Conservation (phyloP, 345 rosid genomes). For the Triadica sebifera region DNA sequence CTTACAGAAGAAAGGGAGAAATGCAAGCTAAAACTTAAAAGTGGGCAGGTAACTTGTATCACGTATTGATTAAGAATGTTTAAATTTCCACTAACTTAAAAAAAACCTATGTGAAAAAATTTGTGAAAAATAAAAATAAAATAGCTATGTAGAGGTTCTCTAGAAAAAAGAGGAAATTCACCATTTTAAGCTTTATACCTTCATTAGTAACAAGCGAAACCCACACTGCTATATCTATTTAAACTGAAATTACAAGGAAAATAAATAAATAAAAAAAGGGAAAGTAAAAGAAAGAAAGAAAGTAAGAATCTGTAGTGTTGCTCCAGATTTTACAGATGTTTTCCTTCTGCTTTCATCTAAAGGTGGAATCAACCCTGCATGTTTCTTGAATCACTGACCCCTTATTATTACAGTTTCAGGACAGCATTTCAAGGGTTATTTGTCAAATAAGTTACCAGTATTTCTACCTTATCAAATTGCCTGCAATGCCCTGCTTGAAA, state of each 20-base stretch:
- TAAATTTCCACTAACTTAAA: not conserved
- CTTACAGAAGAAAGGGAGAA: not conserved
- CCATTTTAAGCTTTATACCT: not conserved
- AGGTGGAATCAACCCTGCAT: not conserved
- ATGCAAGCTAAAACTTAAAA: not conserved
- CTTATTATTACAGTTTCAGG: slow-evolving; percentile 3
- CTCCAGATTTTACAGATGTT: not conserved
- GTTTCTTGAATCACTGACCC: slow-evolving; percentile 10
- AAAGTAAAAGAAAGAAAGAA: not conserved
- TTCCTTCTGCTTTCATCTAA: not conserved
- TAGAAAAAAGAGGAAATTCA: not conserved
- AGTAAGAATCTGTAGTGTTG: not conserved
- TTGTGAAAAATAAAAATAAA: not conserved
- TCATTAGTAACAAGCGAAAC: slow-evolving; percentile 1
- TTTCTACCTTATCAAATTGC: slow-evolving; percentile 1
- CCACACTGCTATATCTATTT: slow-evolving; percentile 2
- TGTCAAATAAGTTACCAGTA: not conserved
- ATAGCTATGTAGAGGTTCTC: not conserved
- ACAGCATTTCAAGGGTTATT: not conserved
- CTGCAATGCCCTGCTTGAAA: slow-evolving; percentile 25
- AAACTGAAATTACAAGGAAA: not conserved
- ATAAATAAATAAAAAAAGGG: too few relatives aligned
- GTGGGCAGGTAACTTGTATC: too few relatives aligned
- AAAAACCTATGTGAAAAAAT: not conserved
- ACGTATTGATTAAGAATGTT: not conserved